A percentile compares a stretch with the other conserved stretches of the same genome.
Evolutionary conservation across 345 rosid genomes (phyloP).

Genomic region (Eutrema japonicum): DNA sequence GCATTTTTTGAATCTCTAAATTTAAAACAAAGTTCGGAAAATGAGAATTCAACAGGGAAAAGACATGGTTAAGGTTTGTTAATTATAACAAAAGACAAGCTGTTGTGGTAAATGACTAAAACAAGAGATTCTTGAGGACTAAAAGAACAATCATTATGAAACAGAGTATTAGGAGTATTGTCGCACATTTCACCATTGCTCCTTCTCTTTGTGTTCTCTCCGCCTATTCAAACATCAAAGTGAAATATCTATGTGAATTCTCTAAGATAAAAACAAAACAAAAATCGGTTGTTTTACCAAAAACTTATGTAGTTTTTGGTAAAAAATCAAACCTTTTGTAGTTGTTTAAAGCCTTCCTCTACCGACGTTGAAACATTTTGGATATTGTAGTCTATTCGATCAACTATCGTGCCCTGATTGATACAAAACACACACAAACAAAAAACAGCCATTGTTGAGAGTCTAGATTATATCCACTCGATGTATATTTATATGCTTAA

Average conservation of each 20-base stretch:
- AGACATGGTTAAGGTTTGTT: background rate
- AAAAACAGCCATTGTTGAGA: conserved; percentile 3
- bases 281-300: background rate
- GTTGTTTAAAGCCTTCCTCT: conserved; percentile 79
- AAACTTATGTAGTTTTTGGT: background rate
- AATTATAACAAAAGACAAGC: conserved; percentile 7
- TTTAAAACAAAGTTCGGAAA: background rate
- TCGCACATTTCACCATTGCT: conserved; percentile 91
- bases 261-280: background rate
- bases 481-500: background rate
- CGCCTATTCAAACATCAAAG: conserved; percentile 53
- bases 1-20: background rate
- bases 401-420: conserved; percentile 83
- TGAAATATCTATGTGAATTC: background rate
- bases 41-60: conserved; percentile 6
- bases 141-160: conserved; percentile 81
- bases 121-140: conserved; percentile 66
- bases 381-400: conserved; percentile 85
- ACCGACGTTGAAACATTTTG: conserved; percentile 79
- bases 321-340: conserved; percentile 64
- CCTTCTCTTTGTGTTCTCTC: conserved; percentile 87
- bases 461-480: background rate
- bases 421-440: conserved; percentile 5
- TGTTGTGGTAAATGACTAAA: conserved; percentile 43
- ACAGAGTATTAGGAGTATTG: conserved; percentile 81